phyloP scores from a whole-genome alignment of 345 rosid genomes.

The Lenwebbia sp. region DNA sequence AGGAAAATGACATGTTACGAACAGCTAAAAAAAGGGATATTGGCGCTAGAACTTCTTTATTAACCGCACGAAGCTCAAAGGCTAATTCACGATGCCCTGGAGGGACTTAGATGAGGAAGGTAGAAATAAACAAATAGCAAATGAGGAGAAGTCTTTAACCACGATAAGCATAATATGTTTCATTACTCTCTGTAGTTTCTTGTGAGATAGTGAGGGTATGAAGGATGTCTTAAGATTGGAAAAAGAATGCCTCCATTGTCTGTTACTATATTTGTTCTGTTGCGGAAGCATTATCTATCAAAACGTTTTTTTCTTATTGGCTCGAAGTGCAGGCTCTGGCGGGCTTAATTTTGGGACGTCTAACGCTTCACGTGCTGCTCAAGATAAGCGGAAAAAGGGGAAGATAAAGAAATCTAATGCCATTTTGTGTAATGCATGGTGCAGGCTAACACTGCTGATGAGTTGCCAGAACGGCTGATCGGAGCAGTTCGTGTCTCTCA shows the following conservation, averaged over 20 bases:
- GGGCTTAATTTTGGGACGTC: neutral
- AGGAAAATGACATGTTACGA: neutral
- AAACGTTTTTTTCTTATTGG: neutral
- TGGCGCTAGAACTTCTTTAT: neutral
- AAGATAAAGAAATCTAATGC: neutral
- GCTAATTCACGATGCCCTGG: neutral
- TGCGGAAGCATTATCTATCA: neutral
- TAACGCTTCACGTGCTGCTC: neutral
- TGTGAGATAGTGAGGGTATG: neutral
- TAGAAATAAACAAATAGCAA: neutral
- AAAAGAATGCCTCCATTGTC: neutral
- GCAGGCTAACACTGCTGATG: conserved; percentile 76
- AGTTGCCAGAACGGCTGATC: conserved; percentile 79
- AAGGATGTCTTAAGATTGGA: neutral
- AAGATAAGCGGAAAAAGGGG: neutral
- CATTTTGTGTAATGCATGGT: neutral
- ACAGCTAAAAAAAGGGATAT: neutral
- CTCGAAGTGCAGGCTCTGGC: neutral
- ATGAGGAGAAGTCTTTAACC: neutral
- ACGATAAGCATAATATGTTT: neutral
- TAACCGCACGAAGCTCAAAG: neutral
- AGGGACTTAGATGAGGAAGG: neutral
- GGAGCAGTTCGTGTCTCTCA: conserved; percentile 95
- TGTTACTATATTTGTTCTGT: neutral
- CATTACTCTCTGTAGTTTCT: neutral